Evolutionary conservation across 495 filamentous ascomycete genomes (phyloP).

Genomic region (Evernia prunastri): DNA sequence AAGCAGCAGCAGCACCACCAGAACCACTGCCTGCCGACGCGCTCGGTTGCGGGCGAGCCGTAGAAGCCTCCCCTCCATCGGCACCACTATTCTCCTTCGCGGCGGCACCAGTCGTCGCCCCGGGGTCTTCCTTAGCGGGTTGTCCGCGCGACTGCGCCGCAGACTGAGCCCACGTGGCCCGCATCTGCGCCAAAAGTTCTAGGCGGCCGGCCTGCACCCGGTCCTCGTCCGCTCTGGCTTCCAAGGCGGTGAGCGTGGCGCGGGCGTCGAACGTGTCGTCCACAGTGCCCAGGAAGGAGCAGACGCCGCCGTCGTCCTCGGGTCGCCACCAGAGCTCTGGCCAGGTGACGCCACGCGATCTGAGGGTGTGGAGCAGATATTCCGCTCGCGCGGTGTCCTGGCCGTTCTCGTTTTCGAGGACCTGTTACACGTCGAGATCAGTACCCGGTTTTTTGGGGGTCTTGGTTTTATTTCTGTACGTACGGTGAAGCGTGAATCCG

Average conservation of each 20-base stretch:
- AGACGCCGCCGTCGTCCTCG: background rate
- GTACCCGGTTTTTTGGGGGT: background rate
- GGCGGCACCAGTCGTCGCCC: no score
- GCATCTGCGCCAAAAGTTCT: background rate
- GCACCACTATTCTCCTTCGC: no score
- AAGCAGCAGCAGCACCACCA: no score
- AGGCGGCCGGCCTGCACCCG: background rate
- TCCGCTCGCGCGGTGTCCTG: background rate
- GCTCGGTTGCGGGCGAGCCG: no score
- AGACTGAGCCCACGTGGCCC: background rate
- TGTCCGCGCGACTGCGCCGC: no score
- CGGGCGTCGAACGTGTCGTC: background rate
- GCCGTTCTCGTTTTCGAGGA: background rate
- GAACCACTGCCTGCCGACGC: no score
- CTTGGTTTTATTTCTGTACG: no score
- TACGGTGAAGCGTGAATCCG: no score
- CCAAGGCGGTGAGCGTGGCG: background rate
- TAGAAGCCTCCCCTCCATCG: no score
- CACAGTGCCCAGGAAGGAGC: background rate
- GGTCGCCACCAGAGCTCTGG: background rate
- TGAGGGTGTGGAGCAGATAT: background rate
- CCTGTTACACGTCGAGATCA: background rate
- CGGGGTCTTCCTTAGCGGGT: no score
- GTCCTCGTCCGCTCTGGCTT: background rate
- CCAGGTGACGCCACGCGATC: background rate